Evolutionary conservation across 2,329 filamentous ascomycete species (phyloP), one percentile per base, ranked within the genome.

Genomic region (Pseudogymnoascus sp.): DNA sequence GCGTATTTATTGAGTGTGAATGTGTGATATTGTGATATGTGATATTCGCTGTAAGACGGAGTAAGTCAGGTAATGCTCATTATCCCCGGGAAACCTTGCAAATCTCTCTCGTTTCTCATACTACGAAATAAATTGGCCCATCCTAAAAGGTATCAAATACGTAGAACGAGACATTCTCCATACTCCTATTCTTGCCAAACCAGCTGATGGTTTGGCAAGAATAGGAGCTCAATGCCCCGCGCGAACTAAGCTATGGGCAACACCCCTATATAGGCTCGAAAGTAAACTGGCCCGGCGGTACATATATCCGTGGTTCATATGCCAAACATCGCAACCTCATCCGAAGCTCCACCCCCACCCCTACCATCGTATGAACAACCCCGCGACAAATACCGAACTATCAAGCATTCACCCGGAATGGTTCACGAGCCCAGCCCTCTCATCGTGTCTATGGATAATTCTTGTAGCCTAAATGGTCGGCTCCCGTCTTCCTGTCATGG

Each of bases 1-100:
- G 28, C 15, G 28, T 53, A 53, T 33, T 53, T 53, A 35, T 53
- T 53, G 47, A 53, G 47, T 20, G 47, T 53, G 47, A 53, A 53
- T 53, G 28, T 35, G 47, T 53, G 47, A 53, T 33, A 18, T 33
- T 33, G n/a, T 33, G 47, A 33, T 53, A 7, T 53, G 33, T 53
- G 28, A 53, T 53, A 33, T 53, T 18, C 15, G 47, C 28, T 33
- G 9, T 33, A 33, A 20, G 28, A 53, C 35, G n/a, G 47, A 20
- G n/a, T 4, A 18, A 35, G 28, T 14, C 15, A 33, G 33, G 47
- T 8, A 53, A 53, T 4, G 9, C 25, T 30, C 9, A 15, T 50
- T 2, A 30, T 18, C 8, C 25, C 18, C n/a, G 25, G 8, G 30
- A 50, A 18, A 2, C n/a, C 25, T 11, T 50, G n/a, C 2, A 4